phyloP scores from a whole-genome alignment of 306 rosid genomes.

The Carpinus fangiana region DNA sequence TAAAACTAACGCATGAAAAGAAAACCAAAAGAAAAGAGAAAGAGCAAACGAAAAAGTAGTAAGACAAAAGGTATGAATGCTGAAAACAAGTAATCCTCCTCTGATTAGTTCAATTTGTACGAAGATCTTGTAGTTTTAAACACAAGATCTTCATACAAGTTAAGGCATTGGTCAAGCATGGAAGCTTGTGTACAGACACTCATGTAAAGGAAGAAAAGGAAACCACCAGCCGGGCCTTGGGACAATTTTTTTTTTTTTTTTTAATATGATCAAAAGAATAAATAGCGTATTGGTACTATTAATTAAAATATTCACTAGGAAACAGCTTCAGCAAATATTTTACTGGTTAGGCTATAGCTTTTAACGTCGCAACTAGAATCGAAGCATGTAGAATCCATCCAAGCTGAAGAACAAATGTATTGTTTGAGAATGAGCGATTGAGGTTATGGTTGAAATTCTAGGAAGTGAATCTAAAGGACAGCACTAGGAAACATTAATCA shows the following conservation, averaged over 20 bases:
- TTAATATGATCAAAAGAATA: neutral
- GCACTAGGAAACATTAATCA: neutral
- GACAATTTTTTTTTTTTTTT: too few species aligned
- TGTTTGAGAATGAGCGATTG: neutral
- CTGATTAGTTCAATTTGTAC: neutral
- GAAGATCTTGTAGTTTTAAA: neutral
- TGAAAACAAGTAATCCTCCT: neutral
- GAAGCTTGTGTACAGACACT: neutral
- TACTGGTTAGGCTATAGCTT: neutral
- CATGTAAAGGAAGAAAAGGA: too few species aligned
- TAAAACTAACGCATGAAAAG: neutral
- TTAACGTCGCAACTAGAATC: neutral
- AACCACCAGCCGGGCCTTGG: too few species aligned
- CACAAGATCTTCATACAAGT: neutral
- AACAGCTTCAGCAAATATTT: neutral
- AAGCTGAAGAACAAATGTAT: neutral
- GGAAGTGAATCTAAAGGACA: conserved; percentile 13
- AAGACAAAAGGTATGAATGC: neutral
- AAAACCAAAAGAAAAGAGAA: too few species aligned
- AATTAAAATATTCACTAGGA: neutral
- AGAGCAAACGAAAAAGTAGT: neutral
- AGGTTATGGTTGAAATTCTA: neutral
- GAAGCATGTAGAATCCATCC: neutral
- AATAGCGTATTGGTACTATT: neutral
- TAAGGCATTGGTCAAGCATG: neutral